A percentile compares a stretch with the other conserved stretches of the same genome.
phyloP scores from a whole-genome alignment of 441 rosid genomes.

The Populus trichocarpa region DNA sequence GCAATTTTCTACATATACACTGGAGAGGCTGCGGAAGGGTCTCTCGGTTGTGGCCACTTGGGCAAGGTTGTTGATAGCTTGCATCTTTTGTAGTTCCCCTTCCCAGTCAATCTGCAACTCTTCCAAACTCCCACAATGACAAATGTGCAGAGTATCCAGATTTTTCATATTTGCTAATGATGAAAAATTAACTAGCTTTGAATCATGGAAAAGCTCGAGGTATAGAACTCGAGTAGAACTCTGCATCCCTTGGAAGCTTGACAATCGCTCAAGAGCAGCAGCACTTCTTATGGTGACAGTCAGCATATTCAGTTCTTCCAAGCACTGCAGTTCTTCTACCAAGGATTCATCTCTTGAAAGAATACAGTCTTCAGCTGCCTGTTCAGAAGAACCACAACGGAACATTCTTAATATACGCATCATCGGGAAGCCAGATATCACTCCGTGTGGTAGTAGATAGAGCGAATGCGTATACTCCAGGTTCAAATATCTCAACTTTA shows the following conservation, averaged over 20 bases:
- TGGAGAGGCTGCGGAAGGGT: too few species aligned
- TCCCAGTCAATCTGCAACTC: too few species aligned
- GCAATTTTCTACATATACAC: background rate
- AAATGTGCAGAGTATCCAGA: too few species aligned
- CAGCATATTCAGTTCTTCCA: constrained; percentile 15
- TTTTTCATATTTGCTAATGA: too few species aligned
- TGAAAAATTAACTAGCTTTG: too few species aligned
- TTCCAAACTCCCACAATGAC: too few species aligned
- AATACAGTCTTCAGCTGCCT: background rate
- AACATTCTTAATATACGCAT: constrained; percentile 18
- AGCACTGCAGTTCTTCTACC: constrained; percentile 9
- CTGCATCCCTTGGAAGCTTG: background rate
- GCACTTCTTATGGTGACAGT: background rate
- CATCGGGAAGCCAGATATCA: constrained; percentile 18
- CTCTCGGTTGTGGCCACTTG: too few species aligned
- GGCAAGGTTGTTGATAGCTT: too few species aligned
- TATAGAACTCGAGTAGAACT: background rate
- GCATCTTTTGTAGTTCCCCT: too few species aligned
- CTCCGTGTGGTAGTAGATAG: background rate
- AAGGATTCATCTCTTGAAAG: background rate
- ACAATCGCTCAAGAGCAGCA: constrained; percentile 11
- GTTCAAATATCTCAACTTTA: constrained; percentile 19
- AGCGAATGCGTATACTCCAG: constrained; percentile 16
- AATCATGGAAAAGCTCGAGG: too few species aligned
- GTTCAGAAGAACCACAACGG: background rate